Conservation (phyloP, 2,329 filamentous ascomycete species). For the Lasiodiplodia citricola region DNA sequence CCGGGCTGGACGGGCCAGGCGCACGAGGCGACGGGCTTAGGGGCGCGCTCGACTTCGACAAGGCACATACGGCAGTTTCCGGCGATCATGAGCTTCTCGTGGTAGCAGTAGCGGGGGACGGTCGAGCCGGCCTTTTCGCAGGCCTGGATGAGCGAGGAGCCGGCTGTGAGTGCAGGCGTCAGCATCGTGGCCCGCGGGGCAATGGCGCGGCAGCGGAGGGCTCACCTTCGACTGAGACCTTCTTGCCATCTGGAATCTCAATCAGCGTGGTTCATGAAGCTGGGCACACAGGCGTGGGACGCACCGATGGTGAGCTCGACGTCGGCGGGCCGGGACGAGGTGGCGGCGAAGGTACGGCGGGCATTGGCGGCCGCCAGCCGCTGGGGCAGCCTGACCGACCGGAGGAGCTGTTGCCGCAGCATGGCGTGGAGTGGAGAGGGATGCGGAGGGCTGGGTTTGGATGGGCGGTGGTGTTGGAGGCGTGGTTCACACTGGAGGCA, state of each 20-base stretch:
- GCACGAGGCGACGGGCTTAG: constrained; percentile 97
- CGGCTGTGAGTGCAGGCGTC: constrained; percentile 65
- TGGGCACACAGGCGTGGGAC: constrained; percentile 42
- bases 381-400: constrained; percentile 64
- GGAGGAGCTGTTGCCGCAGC: constrained; percentile 69
- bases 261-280: constrained; percentile 29
- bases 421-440: constrained; percentile 46
- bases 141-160: constrained; percentile 96
- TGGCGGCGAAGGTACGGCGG: constrained; percentile 81
- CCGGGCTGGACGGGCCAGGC: constrained; percentile 98
- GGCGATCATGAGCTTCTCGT: constrained; percentile 99
- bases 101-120: constrained; percentile 97
- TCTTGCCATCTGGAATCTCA: constrained; percentile 80
- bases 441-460: constrained; percentile 10
- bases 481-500: constrained; percentile 23
- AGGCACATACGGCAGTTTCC: constrained; percentile 99
- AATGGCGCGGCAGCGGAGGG: constrained; percentile 20
- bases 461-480: constrained; percentile 24
- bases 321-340: constrained; percentile 79
- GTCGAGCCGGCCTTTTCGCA: constrained; percentile 96
- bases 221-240: constrained; percentile 93
- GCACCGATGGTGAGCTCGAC: constrained; percentile 95
- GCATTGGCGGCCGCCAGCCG: constrained; percentile 55
- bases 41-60: constrained; percentile 94
- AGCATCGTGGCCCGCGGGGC: constrained; percentile 29